Conservation (phyloP, 371 early-diverging fungal genomes). For the Umbelopsis sp. region DNA sequence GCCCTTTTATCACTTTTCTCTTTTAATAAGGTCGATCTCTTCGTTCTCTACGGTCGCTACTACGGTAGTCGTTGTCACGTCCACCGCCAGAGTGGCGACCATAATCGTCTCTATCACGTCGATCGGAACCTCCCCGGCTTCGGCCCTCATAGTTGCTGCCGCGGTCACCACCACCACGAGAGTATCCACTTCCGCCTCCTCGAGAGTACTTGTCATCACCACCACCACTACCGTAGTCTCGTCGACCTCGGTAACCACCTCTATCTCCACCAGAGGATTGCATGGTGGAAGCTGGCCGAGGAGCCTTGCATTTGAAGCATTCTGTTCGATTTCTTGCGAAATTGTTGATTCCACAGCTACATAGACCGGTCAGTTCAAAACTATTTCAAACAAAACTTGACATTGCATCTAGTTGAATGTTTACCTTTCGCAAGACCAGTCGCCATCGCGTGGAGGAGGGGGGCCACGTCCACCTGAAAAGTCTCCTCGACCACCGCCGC, state of each 20-base stretch:
- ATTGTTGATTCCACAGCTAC: conserved; percentile 37
- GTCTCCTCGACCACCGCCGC: conserved; percentile 21
- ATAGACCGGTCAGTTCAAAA: background rate
- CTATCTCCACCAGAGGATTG: conserved; percentile 26
- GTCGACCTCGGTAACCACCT: conserved; percentile 20
- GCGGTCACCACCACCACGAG: conserved; percentile 22
- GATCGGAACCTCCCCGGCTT: conserved; percentile 17
- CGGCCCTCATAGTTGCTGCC: conserved; percentile 25
- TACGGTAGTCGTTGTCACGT: conserved; percentile 28
- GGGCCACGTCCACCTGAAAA: conserved; percentile 17
- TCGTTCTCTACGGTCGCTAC: conserved; percentile 27
- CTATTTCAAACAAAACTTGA: too few species aligned
- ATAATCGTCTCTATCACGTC: conserved; percentile 12
- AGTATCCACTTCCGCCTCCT: conserved; percentile 18
- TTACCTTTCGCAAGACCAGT: conserved; percentile 39
- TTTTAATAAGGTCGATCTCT: conserved; percentile 33
- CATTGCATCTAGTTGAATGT: background rate
- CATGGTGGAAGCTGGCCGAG: conserved; percentile 23
- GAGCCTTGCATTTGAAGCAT: conserved; percentile 35
- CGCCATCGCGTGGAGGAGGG: conserved; percentile 30
- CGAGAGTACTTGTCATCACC: conserved; percentile 21
- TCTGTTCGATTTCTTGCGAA: conserved; percentile 34
- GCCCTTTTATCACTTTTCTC: background rate
- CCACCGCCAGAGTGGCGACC: conserved; percentile 51
- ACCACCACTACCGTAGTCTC: conserved; percentile 22